phyloP scores from a whole-genome alignment of 2,329 filamentous ascomycete genomes.

The Didymella pinodella region DNA sequence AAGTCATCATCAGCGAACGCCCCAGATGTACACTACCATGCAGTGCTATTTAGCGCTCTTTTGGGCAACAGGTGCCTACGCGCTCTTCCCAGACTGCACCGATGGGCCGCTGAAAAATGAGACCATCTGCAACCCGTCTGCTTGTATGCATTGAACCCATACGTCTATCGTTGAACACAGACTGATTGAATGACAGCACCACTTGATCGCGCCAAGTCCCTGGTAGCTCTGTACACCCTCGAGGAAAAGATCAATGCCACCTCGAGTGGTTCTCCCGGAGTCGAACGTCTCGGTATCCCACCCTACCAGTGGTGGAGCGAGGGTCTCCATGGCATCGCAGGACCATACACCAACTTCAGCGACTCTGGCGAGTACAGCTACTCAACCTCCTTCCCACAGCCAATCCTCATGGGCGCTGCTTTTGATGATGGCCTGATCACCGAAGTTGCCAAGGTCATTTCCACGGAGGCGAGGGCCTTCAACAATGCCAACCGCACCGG shows the following conservation, averaged over 20 bases:
- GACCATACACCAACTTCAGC: slow-evolving; percentile 65
- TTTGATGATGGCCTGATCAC: slow-evolving; percentile 70
- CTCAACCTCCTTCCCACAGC: slow-evolving; percentile 71
- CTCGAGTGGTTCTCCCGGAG: slow-evolving; percentile 53
- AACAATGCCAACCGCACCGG: slow-evolving; percentile 61
- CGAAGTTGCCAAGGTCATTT: slow-evolving; percentile 64
- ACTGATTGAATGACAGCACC: slow-evolving; percentile 27
- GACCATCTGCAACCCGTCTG: slow-evolving; percentile 60
- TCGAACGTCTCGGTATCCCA: slow-evolving; percentile 63
- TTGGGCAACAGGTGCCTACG: slow-evolving; percentile 26
- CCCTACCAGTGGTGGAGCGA: slow-evolving; percentile 65
- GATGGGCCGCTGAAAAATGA: slow-evolving; percentile 61
- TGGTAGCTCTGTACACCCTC: slow-evolving; percentile 39
- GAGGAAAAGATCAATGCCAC: slow-evolving; percentile 62
- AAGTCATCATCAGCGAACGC: not conserved
- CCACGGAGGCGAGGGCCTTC: slow-evolving; percentile 71
- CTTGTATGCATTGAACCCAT: slow-evolving; percentile 27
- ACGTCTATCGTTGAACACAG: not conserved
- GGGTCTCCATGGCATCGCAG: slow-evolving; percentile 69
- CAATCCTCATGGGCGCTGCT: slow-evolving; percentile 68
- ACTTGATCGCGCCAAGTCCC: slow-evolving; percentile 34
- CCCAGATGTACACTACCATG: slow-evolving; percentile 24
- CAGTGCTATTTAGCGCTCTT: slow-evolving; percentile 18
- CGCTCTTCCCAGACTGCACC: slow-evolving; percentile 60
- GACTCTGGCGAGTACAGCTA: slow-evolving; percentile 64